phyloP scores from a whole-genome alignment of 768 basidiomycete species.

The Collybia mongolica region DNA sequence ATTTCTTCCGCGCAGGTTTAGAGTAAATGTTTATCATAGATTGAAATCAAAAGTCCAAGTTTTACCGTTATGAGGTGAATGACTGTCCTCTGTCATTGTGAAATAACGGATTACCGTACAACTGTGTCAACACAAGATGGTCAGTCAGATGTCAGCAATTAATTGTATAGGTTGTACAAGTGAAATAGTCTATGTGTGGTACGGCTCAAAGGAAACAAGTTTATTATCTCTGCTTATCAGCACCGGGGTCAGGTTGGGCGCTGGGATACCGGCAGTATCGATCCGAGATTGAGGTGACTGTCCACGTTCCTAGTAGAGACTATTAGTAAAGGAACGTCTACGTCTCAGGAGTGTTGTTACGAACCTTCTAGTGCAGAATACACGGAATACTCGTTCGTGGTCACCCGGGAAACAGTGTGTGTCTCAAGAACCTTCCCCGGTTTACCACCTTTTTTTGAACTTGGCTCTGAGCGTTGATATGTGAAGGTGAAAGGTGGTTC shows the following conservation, averaged over 20 bases:
- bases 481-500: constrained; percentile 97
- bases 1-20: constrained; percentile 87
- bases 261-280: constrained; percentile 88
- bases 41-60: constrained; percentile 2
- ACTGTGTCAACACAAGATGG: neutral
- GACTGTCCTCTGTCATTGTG: no score
- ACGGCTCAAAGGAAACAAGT: constrained; percentile 13
- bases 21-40: constrained; percentile 1
- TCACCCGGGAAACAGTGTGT: constrained; percentile 83
- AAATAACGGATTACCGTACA: neutral
- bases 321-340: constrained; percentile 2
- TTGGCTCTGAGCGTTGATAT: constrained; percentile 81
- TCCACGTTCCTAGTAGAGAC: constrained; percentile 73
- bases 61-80: neutral
- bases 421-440: constrained; percentile 84
- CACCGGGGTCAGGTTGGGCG: constrained; percentile 49
- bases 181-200: constrained; percentile 1
- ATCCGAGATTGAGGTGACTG: constrained; percentile 89
- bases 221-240: constrained; percentile 30
- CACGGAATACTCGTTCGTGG: constrained; percentile 79
- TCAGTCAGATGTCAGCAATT: neutral
- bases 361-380: constrained; percentile 89
- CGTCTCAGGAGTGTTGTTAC: constrained; percentile 12
- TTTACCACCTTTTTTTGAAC: constrained; percentile 63
- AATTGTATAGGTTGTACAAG: no score